These are phyloP conservation scores for Vigna reflexopilosa DNA, from an alignment of 306 rosid genomes.

Conservation along the genomic window DNA sequence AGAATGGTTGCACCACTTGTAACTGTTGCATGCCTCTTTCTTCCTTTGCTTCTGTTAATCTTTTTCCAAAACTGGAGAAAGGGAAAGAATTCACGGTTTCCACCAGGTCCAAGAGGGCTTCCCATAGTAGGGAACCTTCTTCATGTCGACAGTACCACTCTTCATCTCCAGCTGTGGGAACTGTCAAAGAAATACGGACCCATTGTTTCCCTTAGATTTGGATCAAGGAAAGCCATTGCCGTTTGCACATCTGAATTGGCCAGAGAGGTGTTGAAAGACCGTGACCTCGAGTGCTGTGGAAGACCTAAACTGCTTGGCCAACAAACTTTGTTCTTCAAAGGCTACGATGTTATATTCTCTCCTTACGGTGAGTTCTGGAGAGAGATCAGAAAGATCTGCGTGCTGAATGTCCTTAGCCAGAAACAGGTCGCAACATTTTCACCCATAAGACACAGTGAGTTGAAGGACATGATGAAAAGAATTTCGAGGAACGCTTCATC, in stretches of 20 bases:
- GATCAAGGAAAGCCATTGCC: slow-evolving; percentile 39
- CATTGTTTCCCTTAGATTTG: slow-evolving; percentile 46
- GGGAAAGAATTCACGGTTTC: neutral
- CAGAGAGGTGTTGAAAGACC: neutral
- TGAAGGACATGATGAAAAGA: slow-evolving; percentile 22
- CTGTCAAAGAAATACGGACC: slow-evolving; percentile 43
- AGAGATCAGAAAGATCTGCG: slow-evolving; percentile 7
- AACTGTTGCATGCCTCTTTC: neutral
- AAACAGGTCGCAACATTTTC: slow-evolving; percentile 37
- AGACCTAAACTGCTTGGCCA: slow-evolving; percentile 41
- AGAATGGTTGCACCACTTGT: neutral
- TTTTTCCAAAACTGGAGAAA: neutral
- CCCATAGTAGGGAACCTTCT: slow-evolving; percentile 52
- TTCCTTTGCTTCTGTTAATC: neutral
- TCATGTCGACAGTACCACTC: slow-evolving; percentile 29
- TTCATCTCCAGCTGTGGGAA: slow-evolving; percentile 38
- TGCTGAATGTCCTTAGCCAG: neutral
- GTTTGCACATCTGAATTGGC: neutral
- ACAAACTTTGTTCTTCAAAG: slow-evolving; percentile 47
- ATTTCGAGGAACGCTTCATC: slow-evolving; percentile 31
- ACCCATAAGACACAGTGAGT: slow-evolving; percentile 35
- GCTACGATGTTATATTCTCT: slow-evolving; percentile 39
- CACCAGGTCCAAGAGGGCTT: slow-evolving; percentile 35
- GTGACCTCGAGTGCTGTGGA: slow-evolving; percentile 39
- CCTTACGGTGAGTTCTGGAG: slow-evolving; percentile 55